A percentile compares a stretch with the other conserved stretches of the same genome.
Conservation (phyloP, 371 early-diverging fungal genomes). For the Mucor velutinosus region DNA sequence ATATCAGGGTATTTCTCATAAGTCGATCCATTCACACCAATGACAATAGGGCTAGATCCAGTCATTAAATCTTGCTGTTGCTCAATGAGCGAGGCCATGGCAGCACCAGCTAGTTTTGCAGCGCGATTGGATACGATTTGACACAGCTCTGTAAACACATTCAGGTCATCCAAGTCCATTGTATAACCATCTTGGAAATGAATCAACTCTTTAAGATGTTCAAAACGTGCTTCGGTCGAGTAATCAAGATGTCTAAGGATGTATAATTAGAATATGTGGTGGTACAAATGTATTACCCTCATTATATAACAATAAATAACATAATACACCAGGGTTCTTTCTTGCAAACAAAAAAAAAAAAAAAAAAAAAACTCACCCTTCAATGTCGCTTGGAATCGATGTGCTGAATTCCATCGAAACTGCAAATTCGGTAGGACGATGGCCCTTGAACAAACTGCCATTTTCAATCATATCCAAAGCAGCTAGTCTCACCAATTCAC, state of each 20-base stretch:
- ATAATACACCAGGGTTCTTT: neutral
- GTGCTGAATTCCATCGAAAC: constrained; percentile 83
- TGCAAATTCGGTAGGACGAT: constrained; percentile 64
- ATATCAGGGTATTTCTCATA: constrained; percentile 47
- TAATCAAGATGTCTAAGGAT: constrained; percentile 10
- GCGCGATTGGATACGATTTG: constrained; percentile 83
- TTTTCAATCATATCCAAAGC: constrained; percentile 65
- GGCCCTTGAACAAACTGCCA: constrained; percentile 49
- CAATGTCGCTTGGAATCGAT: constrained; percentile 65
- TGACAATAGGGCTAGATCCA: constrained; percentile 26
- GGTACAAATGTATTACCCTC: neutral
- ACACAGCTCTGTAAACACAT: constrained; percentile 57
- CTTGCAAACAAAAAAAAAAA: too few species aligned
- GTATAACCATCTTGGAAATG: constrained; percentile 17
- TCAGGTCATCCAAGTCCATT: constrained; percentile 15
- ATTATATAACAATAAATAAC: constrained; percentile 1
- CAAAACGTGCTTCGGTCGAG: constrained; percentile 7
- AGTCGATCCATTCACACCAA: constrained; percentile 81
- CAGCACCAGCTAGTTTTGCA: constrained; percentile 77
- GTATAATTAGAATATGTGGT: constrained; percentile 1
- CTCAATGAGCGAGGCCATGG: constrained; percentile 52
- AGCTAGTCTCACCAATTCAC: constrained; percentile 73
- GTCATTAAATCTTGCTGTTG: constrained; percentile 53
- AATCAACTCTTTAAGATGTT: constrained; percentile 19
- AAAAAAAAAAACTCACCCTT: constrained; percentile 21